Evolutionary conservation across 2,329 filamentous ascomycete genomes (phyloP).

Genomic region (Fusarium nurragi): DNA sequence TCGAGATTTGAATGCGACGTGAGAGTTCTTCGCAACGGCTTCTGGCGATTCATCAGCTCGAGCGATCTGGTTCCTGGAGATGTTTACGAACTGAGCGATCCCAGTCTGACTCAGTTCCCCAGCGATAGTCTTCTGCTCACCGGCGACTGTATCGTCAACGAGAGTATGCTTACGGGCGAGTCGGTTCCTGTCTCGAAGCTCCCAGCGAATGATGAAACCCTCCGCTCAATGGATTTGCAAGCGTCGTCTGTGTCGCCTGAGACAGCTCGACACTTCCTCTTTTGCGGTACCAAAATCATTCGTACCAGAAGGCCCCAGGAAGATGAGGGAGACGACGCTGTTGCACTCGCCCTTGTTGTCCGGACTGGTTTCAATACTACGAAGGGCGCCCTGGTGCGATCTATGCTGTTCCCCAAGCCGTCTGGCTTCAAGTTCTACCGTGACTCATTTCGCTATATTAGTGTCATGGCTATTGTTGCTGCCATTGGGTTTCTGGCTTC

Average conservation of each 20-base stretch:
- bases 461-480: constrained; percentile 91
- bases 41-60: constrained; percentile 91
- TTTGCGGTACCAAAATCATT: constrained; percentile 95
- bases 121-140: constrained; percentile 91
- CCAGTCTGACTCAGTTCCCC: constrained; percentile 85
- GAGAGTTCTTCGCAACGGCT: constrained; percentile 90
- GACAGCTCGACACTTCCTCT: constrained; percentile 88
- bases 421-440: constrained; percentile 99
- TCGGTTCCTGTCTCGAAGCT: constrained; percentile 96
- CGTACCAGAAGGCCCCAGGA: constrained; percentile 89
- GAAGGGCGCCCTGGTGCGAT: constrained; percentile 92
- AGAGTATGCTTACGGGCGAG: constrained; percentile 98
- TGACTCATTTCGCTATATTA: constrained; percentile 97
- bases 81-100: constrained; percentile 96
- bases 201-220: constrained; percentile 81
- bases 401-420: constrained; percentile 98
- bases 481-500: constrained; percentile 88
- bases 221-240: constrained; percentile 79
- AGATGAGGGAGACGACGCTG: constrained; percentile 84
- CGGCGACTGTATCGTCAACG: constrained; percentile 97
- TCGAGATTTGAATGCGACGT: constrained; percentile 96
- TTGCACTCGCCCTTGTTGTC: constrained; percentile 89
- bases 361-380: constrained; percentile 98
- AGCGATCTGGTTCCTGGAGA: constrained; percentile 93
- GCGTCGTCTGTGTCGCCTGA: constrained; percentile 85